Percentiles rank a stretch among this genome's conserved stretches.
Evolutionary conservation across 768 basidiomycete genomes (phyloP).

Genomic region (Serendipita sp.): DNA sequence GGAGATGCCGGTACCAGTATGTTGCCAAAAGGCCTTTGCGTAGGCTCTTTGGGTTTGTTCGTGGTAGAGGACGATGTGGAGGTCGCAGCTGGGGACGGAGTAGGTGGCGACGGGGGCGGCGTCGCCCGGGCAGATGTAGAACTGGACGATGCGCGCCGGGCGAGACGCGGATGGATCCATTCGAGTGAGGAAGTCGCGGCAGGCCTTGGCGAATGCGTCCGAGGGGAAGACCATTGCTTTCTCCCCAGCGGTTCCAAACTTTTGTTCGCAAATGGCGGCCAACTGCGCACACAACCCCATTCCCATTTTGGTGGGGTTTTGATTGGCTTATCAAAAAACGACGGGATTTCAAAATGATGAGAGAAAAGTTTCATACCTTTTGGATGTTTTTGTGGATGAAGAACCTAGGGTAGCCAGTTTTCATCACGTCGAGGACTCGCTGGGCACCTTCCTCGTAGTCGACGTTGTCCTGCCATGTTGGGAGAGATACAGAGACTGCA

Average conservation of each 20-base stretch:
- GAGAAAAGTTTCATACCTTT: slow-evolving; percentile 38
- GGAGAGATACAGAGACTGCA: slow-evolving; percentile 89
- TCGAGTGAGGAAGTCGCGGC: slow-evolving; percentile 57
- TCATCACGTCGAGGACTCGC: slow-evolving; percentile 63
- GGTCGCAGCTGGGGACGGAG: slow-evolving; percentile 26
- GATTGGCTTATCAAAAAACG: background rate
- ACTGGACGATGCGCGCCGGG: slow-evolving; percentile 48
- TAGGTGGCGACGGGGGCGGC: slow-evolving; percentile 14
- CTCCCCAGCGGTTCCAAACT: slow-evolving; percentile 59
- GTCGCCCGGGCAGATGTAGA: slow-evolving; percentile 52
- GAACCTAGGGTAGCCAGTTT: slow-evolving; percentile 86
- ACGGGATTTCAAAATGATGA: background rate
- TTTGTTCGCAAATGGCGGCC: slow-evolving; percentile 55
- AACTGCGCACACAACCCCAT: slow-evolving; percentile 60
- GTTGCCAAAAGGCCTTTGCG: slow-evolving; percentile 94
- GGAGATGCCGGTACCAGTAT: slow-evolving; percentile 78
- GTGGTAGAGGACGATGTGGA: slow-evolving; percentile 75
- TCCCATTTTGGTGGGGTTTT: no score
- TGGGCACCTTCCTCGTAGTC: slow-evolving; percentile 83
- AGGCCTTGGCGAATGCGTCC: slow-evolving; percentile 52
- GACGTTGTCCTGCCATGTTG: slow-evolving; percentile 82
- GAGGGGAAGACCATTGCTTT: slow-evolving; percentile 68
- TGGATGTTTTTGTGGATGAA: slow-evolving; percentile 77
- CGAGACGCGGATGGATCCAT: slow-evolving; percentile 28
- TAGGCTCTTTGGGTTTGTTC: slow-evolving; percentile 33